phyloP scores from a whole-genome alignment of 1,139 yeast species.

The Hyphopichia fennica region DNA sequence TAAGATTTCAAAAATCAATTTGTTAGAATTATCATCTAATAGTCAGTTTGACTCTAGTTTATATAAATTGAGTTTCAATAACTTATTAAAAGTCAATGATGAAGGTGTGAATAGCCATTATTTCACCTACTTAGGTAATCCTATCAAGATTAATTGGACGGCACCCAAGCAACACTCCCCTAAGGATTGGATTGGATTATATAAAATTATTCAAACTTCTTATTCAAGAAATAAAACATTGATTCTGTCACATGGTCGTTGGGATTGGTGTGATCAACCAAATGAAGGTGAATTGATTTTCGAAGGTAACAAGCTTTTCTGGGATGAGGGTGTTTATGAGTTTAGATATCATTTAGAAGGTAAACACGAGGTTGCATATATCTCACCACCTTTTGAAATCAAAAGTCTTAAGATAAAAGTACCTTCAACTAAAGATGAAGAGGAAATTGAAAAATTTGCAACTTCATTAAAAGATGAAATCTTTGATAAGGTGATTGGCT shows the following conservation, averaged over 20 bases:
- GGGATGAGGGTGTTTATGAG: constrained; percentile 77
- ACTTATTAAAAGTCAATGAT: constrained; percentile 9
- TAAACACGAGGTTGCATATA: constrained; percentile 68
- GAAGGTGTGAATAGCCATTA: constrained; percentile 20
- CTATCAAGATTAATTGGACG: constrained; percentile 58
- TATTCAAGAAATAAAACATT: constrained; percentile 59
- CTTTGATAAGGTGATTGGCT: constrained; percentile 30
- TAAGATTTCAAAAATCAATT: constrained; percentile 26
- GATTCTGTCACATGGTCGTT: constrained; percentile 66
- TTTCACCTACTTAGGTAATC: constrained; percentile 43
- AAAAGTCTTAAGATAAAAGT: constrained; percentile 42
- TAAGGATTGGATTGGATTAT: constrained; percentile 80
- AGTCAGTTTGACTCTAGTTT: constrained; percentile 41
- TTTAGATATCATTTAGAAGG: constrained; percentile 72
- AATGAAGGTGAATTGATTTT: constrained; percentile 55
- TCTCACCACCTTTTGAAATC: constrained; percentile 73
- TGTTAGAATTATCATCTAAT: constrained; percentile 42
- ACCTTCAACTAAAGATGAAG: constrained; percentile 22
- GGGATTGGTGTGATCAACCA: constrained; percentile 53
- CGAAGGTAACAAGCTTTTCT: constrained; percentile 50
- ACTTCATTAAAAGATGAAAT: constrained; percentile 27
- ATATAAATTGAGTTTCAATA: constrained; percentile 28
- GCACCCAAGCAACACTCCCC: constrained; percentile 47
- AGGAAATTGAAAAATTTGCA: constrained; percentile 27
- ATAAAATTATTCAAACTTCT: constrained; percentile 63